Conservation (phyloP, 2,329 filamentous ascomycete species). For the Hysterium pulicare region DNA sequence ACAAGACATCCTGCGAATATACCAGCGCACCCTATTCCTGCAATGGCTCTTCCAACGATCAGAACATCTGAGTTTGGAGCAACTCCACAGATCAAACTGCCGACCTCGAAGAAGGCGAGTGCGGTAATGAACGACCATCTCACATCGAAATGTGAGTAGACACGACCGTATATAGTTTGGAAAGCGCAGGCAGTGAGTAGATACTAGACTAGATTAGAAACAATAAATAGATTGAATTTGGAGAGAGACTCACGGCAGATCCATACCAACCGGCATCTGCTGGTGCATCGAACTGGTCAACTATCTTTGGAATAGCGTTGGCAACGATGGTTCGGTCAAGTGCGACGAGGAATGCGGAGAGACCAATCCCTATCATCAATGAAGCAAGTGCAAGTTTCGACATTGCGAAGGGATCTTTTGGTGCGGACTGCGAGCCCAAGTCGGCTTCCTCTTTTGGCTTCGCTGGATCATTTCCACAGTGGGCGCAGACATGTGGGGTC, state of each 20-base stretch:
- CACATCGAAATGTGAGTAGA: constrained; percentile 42
- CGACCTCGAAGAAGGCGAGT: constrained; percentile 49
- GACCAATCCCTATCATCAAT: no score
- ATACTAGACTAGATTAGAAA: constrained; percentile 23
- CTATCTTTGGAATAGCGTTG: constrained; percentile 4
- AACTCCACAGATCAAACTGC: constrained; percentile 49
- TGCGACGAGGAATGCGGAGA: no score
- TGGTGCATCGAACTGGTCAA: constrained; percentile 9
- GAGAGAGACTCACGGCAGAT: background rate
- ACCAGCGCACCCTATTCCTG: constrained; percentile 35
- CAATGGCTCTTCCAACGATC: constrained; percentile 37
- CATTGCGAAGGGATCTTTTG: no score
- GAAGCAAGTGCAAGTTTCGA: no score
- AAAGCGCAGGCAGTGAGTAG: constrained; percentile 41
- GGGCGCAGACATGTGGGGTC: no score
- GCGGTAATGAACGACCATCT: constrained; percentile 30
- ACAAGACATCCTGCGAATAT: constrained; percentile 22
- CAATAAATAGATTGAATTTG: background rate
- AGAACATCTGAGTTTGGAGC: constrained; percentile 30
- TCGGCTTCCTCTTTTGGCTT: no score
- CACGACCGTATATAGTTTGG: constrained; percentile 43
- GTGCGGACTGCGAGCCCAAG: no score
- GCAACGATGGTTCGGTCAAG: background rate
- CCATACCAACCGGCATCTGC: constrained; percentile 12
- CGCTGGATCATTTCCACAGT: no score